phyloP scores from a whole-genome alignment of 2,329 filamentous ascomycete species.

The Thielaviopsis musarum region DNA sequence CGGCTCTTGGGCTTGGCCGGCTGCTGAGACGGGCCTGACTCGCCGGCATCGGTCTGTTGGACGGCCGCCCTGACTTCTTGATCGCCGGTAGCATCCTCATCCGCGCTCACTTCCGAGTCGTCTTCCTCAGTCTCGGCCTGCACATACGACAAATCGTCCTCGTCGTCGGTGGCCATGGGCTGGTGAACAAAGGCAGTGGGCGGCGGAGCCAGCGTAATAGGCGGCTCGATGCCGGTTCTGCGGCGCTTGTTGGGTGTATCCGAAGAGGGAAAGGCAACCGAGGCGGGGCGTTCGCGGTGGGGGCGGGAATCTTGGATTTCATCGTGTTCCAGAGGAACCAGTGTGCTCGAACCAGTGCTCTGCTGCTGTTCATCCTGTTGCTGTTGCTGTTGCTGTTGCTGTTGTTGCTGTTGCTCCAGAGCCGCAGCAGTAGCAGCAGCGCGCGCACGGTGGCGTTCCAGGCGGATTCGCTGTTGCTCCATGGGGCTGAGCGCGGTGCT shows the following conservation, averaged over 20 bases:
- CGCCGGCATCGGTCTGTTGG: not conserved
- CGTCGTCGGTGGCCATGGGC: conserved; percentile 8
- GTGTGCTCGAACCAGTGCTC: not conserved
- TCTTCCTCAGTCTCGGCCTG: not conserved
- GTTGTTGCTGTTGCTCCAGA: not conserved
- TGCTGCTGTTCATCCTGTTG: not conserved
- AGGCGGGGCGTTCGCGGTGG: conserved; percentile 5
- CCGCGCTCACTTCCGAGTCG: not conserved
- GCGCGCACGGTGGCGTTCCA: conserved; percentile 1
- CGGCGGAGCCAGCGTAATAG: conserved; percentile 5
- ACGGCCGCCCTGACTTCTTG: not conserved
- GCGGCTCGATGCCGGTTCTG: conserved; percentile 6
- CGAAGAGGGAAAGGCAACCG: not conserved
- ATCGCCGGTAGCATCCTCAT: not conserved
- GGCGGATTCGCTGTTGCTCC: conserved; percentile 20
- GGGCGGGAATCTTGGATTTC: not conserved
- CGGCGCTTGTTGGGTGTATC: not conserved
- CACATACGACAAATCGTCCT: conserved; percentile 6
- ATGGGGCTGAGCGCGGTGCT: conserved; percentile 31
- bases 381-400: not conserved
- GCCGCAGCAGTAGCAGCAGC: no score
- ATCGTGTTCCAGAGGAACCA: not conserved
- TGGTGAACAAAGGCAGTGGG: conserved; percentile 10
- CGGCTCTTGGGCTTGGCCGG: not conserved
- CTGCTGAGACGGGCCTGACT: not conserved